Evolutionary conservation across 2,329 filamentous ascomycete species (phyloP).

Genomic region (Fusarium penzigii): DNA sequence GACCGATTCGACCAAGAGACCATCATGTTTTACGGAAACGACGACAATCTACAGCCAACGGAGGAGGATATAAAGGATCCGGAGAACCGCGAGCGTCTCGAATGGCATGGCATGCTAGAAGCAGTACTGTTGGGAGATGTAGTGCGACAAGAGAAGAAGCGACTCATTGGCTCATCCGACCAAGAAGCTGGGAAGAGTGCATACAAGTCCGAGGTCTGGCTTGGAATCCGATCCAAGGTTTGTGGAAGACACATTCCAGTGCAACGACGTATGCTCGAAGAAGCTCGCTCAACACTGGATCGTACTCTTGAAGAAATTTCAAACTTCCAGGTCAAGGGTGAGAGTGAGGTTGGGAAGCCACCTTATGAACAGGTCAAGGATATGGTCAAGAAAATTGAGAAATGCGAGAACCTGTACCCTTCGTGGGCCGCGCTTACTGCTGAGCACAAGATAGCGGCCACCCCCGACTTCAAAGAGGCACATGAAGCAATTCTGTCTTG

Average conservation of each 20-base stretch:
- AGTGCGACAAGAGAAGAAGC: conserved; percentile 96
- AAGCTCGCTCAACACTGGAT: conserved; percentile 73
- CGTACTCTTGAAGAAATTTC: conserved; percentile 83
- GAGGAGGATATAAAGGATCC: conserved; percentile 88
- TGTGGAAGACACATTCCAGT: conserved; percentile 83
- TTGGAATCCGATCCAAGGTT: conserved; percentile 79
- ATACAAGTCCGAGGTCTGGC: conserved; percentile 80
- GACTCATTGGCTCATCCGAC: conserved; percentile 76
- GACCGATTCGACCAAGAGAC: conserved; percentile 90
- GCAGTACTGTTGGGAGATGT: conserved; percentile 96
- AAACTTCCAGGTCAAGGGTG: conserved; percentile 90
- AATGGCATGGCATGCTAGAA: conserved; percentile 98
- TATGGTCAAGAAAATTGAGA: conserved; percentile 87
- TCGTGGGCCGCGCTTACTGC: conserved; percentile 73
- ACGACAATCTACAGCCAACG: conserved; percentile 86
- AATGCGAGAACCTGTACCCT: conserved; percentile 82
- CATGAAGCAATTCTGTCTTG: conserved; percentile 90
- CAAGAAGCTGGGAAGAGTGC: conserved; percentile 61
- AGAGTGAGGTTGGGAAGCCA: conserved; percentile 86
- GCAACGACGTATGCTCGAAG: conserved; percentile 85
- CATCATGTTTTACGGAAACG: conserved; percentile 88
- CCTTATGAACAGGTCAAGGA: conserved; percentile 87
- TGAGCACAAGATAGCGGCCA: conserved; percentile 76
- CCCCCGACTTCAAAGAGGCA: conserved; percentile 75
- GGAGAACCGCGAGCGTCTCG: conserved; percentile 82